Evolutionary conservation across 2,329 filamentous ascomycete genomes (phyloP), one percentile per base, ranked within the genome.

Genomic region (Annulohypoxylon truncatum): DNA sequence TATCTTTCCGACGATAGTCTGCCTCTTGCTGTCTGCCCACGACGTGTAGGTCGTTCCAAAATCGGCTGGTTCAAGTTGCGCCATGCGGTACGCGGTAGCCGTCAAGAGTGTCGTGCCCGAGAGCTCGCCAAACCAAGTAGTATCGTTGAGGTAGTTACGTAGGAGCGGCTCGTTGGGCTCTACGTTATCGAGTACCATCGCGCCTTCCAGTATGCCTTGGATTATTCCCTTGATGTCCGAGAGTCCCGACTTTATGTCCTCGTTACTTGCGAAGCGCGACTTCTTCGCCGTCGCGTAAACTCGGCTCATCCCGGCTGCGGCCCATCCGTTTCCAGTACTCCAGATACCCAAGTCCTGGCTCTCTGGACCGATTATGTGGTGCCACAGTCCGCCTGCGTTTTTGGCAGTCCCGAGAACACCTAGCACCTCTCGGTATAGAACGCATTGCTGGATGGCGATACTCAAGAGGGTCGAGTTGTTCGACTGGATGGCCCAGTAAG

Each of bases 321-420:
- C 82, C 82, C 82, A 84, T 3, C 74, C 83, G 69, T 84, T 85
- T 1, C 82, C 80, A 9, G 81, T 84, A 68, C 79, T 81, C 83
- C 82, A 85, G 2, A 79, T 73, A 7, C 76, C 78, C 3, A 71
- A 65, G 71, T 83, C 82, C 33, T 73, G 68, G 52, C 69, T 73
- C 26, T 76, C 66, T 1, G 74, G 74, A 15, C 79, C 80, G 24
- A 79, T 73, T 59, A 85, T 84, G 63, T 85, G 83, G 62, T 77
- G 77, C 82, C 83, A 85, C 7, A 74, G 70, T 18, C 73, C 72
- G 8, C 55, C 62, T 2, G 65, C 71, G 35, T 46, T 58, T 3
- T 79, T 58, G 0, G 78, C 79, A 6, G 70, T 71, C 4, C 68
- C 68, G 12, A 70, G 61, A 10, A 72, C 75, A 6, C 72, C 64